Conservation (phyloP, 352 stramenopile genomes). For the Nothophytophthora sp. region DNA sequence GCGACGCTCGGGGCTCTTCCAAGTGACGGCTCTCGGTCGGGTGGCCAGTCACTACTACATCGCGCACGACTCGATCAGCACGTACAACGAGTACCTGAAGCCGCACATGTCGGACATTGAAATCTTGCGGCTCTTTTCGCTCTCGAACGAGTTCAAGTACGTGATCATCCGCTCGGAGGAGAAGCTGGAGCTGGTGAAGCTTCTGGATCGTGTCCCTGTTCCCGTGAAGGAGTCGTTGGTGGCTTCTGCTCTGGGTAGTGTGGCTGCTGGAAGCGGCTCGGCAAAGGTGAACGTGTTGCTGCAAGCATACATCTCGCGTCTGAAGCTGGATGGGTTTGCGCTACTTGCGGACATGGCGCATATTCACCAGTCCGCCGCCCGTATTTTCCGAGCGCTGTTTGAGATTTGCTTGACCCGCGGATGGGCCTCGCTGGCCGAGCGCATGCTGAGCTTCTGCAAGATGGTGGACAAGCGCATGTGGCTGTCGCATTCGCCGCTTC, state of each 20-base stretch:
- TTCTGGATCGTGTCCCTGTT: constrained; percentile 98
- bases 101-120: constrained; percentile 99
- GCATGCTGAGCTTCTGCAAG: constrained; percentile 97
- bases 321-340: constrained; percentile 98
- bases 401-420: constrained; percentile 97
- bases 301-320: constrained; percentile 98
- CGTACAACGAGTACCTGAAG: constrained; percentile 99
- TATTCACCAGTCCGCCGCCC: constrained; percentile 98
- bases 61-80: constrained; percentile 97
- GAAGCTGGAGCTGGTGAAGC: constrained; percentile 98
- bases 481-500: constrained; percentile 96
- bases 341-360: constrained; percentile 99
- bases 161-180: constrained; percentile 99
- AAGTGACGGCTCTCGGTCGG: constrained; percentile 96
- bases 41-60: constrained; percentile 99
- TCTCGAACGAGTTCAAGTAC: constrained; percentile 99
- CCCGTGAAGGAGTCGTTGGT: constrained; percentile 97
- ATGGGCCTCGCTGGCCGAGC: constrained; percentile 95
- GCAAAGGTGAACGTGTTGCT: constrained; percentile 99
- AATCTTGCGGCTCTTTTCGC: constrained; percentile 98
- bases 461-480: constrained; percentile 99
- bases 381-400: constrained; percentile 99
- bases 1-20: constrained; percentile 93
- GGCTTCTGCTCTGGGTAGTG: constrained; percentile 34
- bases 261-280: constrained; percentile 62